phyloP scores from a whole-genome alignment of 192 early-diverging fungal species.

The Coemansia sp. region DNA sequence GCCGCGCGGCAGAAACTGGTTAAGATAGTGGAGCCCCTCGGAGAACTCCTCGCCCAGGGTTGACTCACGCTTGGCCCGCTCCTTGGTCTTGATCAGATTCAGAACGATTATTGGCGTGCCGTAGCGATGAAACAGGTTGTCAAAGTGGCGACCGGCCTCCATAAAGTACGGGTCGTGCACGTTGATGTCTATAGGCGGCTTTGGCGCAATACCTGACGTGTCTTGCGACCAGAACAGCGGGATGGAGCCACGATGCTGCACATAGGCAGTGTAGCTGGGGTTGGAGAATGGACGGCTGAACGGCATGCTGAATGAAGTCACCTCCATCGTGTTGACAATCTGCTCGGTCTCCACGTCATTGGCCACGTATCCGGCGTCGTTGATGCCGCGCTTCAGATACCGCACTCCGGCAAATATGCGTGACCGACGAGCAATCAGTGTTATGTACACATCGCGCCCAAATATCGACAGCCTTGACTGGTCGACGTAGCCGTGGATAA shows the following conservation, averaged over 20 bases:
- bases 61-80: constrained; percentile 86
- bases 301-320: constrained; percentile 82
- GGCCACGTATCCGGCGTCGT: constrained; percentile 94
- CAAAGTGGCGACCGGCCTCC: constrained; percentile 90
- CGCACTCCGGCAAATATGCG: constrained; percentile 94
- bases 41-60: constrained; percentile 84
- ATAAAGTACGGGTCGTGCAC: constrained; percentile 91
- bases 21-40: constrained; percentile 80
- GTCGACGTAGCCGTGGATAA: constrained; percentile 96
- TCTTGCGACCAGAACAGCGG: constrained; percentile 97
- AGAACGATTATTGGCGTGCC: constrained; percentile 88
- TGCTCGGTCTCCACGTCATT: constrained; percentile 99
- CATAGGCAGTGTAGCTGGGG: constrained; percentile 87
- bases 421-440: constrained; percentile 93
- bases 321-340: constrained; percentile 89
- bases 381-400: constrained; percentile 93
- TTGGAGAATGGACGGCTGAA: constrained; percentile 55
- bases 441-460: constrained; percentile 89
- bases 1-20: constrained; percentile 82
- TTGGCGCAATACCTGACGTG: constrained; percentile 86
- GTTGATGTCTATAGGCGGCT: constrained; percentile 91
- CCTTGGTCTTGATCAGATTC: constrained; percentile 95
- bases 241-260: constrained; percentile 97
- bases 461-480: constrained; percentile 92
- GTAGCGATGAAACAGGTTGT: constrained; percentile 90